Evolutionary conservation across 495 filamentous ascomycete species (phyloP).

Genomic region (Tetracladium setigerum): DNA sequence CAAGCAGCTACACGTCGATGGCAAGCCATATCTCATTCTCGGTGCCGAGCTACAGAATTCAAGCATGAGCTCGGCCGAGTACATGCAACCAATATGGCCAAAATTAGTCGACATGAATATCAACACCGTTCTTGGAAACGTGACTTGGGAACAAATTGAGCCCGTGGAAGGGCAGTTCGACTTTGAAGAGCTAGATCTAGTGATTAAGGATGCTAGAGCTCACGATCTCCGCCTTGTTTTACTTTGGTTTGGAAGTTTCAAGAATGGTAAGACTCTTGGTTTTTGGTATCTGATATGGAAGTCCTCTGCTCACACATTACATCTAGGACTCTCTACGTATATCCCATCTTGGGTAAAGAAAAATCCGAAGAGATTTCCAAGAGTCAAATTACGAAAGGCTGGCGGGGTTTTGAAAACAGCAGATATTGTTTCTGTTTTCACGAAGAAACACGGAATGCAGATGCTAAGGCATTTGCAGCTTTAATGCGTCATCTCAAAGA

Average conservation of each 20-base stretch:
- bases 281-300: not conserved
- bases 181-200: constrained; percentile 35
- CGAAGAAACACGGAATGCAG: constrained; percentile 26
- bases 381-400: constrained; percentile 27
- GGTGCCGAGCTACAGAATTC: constrained; percentile 43
- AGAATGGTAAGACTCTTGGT: constrained; percentile 31
- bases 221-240: constrained; percentile 36
- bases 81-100: constrained; percentile 36
- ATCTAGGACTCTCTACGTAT: constrained; percentile 31
- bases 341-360: constrained; percentile 37
- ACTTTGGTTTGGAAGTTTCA: constrained; percentile 46
- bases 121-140: constrained; percentile 44
- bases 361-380: constrained; percentile 33
- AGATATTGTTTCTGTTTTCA: constrained; percentile 33
- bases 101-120: constrained; percentile 33
- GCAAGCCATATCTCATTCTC: constrained; percentile 37
- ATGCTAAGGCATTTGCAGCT: constrained; percentile 29
- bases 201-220: constrained; percentile 31
- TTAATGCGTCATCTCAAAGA: constrained; percentile 33
- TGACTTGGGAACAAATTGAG: constrained; percentile 44
- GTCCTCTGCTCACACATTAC: not conserved
- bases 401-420: constrained; percentile 22
- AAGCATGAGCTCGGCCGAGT: constrained; percentile 35
- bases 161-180: constrained; percentile 37
- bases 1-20: constrained; percentile 37